Base-by-base conservation (phyloP, 306 rosid genomes). In the Hippophae tibetana region DNA sequence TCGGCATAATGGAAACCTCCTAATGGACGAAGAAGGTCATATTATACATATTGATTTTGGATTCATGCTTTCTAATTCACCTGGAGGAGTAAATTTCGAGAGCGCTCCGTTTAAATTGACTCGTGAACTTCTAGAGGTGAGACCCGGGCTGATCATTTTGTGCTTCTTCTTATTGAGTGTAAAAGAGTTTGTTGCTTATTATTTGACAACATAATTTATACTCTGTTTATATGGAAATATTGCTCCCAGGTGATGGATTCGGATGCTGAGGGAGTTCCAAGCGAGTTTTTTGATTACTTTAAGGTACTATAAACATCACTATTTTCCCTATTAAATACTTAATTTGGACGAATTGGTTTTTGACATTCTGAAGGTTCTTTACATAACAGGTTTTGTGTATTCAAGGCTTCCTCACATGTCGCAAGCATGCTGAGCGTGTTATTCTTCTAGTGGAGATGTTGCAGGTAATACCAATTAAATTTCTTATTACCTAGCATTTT, bases 381-480 rank as follows among this genome's bases (percentile, higher is more conserved):
- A 31, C 3, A 47, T 62, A 78, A 57, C 75, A 93, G 99, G 99
- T 93, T 73, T 82, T 93, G 65, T 93, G 99, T 94, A 93, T 93
- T 74, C 99, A 93, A 86, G 99, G 99, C 61, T 93, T 93, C 85
- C 99, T 93, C 72, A 93, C 99, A 63, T 93, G 99, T 74, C 99
- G 97, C 69, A 93, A 93, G 79, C 99, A 93, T 77, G 99, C 99
- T 11, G 99, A 93, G 61, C 95, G 99, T 54, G 74, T 93, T 68
- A 88, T 93, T 80, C 97, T 93, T 75, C 99, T 93, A 55, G 97
- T 93, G 62, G 99, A 93, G 79, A 93, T 93, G 99, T 84, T 93
- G 82, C 95, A 93, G 99, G 99, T 93, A 87, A 50, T 63, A 75
- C 54, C 54, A 52, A 61, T 42, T 27, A 18, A 18, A 31, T 4